These are phyloP conservation scores for Naganishia sp. DNA, from an alignment of 1,284 basidiomycete species.

Conservation along the genomic window DNA sequence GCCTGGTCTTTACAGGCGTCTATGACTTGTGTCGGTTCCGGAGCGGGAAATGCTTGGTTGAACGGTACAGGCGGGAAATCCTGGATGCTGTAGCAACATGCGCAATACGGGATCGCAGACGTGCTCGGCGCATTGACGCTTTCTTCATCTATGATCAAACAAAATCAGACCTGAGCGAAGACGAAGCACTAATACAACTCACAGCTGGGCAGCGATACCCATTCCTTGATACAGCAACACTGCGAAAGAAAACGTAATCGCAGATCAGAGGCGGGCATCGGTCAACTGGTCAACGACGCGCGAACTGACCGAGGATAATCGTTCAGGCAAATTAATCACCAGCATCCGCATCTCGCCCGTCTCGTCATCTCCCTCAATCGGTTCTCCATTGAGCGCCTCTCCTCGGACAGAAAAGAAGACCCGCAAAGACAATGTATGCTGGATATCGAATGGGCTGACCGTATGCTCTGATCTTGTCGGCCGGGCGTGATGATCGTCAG, in stretches of 20 bases:
- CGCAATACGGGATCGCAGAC: constrained; percentile 10
- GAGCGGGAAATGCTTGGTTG: neutral
- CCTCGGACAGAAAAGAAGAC: constrained; percentile 12
- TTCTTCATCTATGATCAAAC: constrained; percentile 3
- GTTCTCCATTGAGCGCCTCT: neutral
- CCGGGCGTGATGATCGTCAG: constrained; percentile 4
- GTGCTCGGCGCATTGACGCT: neutral
- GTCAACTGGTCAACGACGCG: too few species aligned
- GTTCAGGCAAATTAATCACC: constrained; percentile 10
- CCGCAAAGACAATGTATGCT: constrained; percentile 2
- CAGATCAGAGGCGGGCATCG: neutral
- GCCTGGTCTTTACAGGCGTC: too few species aligned
- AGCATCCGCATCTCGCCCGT: constrained; percentile 13
- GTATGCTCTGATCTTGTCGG: constrained; percentile 2
- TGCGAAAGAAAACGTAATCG: neutral
- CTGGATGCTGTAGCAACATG: constrained; percentile 14
- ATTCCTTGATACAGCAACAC: constrained; percentile 12
- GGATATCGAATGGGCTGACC: constrained; percentile 1
- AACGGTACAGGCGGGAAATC: constrained; percentile 7
- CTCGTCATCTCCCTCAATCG: neutral
- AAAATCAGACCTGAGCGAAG: neutral
- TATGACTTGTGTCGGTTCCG: neutral
- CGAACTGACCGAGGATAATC: constrained; percentile 6
- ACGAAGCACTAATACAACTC: neutral
- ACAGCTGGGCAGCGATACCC: constrained; percentile 15